A percentile compares a stretch with the other conserved stretches of the same genome.
phyloP scores from a whole-genome alignment of 2,329 filamentous ascomycete genomes.

The Fusarium brevicatenulatum region DNA sequence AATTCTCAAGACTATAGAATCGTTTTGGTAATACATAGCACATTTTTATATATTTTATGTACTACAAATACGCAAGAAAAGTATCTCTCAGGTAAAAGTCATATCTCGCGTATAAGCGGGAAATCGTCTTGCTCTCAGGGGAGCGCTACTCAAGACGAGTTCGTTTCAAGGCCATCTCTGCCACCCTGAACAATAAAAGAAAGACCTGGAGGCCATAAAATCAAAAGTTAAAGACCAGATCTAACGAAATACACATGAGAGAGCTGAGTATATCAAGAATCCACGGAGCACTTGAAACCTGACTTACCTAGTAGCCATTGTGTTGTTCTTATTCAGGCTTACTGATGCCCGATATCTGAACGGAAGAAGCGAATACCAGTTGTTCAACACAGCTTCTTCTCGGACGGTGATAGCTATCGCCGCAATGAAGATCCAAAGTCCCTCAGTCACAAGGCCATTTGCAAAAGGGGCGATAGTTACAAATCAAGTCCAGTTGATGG shows the following conservation, averaged over 20 bases:
- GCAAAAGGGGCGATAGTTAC: neutral
- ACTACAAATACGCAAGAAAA: neutral
- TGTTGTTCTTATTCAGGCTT: neutral
- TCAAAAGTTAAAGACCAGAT: neutral
- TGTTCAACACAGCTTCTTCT: neutral
- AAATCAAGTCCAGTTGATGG: neutral
- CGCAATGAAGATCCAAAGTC: no score
- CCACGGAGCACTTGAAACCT: neutral
- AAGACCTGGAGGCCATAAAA: neutral
- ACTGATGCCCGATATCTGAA: neutral
- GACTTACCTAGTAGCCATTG: no score
- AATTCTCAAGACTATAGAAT: neutral
- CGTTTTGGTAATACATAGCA: neutral
- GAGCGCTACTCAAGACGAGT: neutral
- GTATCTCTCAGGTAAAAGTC: neutral
- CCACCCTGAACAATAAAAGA: accelerated
- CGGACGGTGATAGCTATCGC: neutral
- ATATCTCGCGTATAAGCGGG: neutral
- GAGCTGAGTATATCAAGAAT: neutral
- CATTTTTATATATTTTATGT: neutral
- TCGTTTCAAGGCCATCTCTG: neutral
- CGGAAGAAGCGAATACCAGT: neutral
- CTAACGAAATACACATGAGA: neutral
- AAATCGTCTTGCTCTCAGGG: neutral
- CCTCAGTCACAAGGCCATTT: neutral